Evolutionary conservation across 345 rosid species (phyloP).

Genomic region (Cardamine chenopodiifolia): DNA sequence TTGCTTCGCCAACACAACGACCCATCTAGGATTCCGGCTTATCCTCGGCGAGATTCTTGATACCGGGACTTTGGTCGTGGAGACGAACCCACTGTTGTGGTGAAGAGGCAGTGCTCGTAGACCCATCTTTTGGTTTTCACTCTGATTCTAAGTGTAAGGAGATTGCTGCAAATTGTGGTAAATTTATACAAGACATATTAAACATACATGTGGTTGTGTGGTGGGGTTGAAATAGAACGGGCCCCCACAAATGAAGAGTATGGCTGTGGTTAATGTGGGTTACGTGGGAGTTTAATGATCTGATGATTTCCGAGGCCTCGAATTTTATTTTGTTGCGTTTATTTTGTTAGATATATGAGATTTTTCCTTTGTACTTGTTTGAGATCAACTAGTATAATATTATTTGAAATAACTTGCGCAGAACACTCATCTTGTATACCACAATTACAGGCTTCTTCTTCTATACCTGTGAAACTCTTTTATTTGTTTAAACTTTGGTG

Average conservation of each 20-base stretch:
- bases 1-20: slow-evolving; percentile 39
- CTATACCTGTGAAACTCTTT: background rate
- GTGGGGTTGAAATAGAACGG: slow-evolving; percentile 1
- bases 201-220: slow-evolving; percentile 19
- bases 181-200: background rate
- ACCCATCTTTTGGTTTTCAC: slow-evolving; percentile 28
- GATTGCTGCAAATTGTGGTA: background rate
- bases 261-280: slow-evolving; percentile 34
- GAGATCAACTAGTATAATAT: background rate
- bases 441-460: background rate
- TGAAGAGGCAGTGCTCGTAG: slow-evolving; percentile 39
- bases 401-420: background rate
- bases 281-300: slow-evolving; percentile 42
- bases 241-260: slow-evolving; percentile 32
- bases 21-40: slow-evolving; percentile 39
- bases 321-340: background rate
- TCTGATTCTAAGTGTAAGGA: background rate
- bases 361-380: background rate
- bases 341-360: background rate
- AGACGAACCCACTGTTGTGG: slow-evolving; percentile 28
- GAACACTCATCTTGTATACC: background rate
- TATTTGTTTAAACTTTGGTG: background rate
- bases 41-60: slow-evolving; percentile 33
- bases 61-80: slow-evolving; percentile 26
- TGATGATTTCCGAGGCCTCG: slow-evolving; percentile 32